Evolutionary conservation across 164 flowering plant species (phyloP).

Genomic region (Tetracentron sinense): DNA sequence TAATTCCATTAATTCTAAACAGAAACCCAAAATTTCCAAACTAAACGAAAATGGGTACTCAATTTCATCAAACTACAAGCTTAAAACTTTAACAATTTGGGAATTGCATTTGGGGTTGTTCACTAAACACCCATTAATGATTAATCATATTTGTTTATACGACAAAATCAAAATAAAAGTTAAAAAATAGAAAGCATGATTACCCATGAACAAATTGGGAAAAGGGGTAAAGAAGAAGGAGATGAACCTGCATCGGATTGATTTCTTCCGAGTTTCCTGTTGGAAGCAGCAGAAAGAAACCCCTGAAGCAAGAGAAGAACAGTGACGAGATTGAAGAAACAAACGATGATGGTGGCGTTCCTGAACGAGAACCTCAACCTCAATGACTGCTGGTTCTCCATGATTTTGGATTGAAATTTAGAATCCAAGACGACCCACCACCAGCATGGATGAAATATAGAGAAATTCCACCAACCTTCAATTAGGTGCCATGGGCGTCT

Average conservation of each 20-base stretch:
- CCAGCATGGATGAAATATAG: background rate
- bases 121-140: too few species aligned
- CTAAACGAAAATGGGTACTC: background rate
- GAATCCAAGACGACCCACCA: background rate
- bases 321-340: slow-evolving; percentile 53
- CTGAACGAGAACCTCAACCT: slow-evolving; percentile 53
- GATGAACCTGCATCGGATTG: slow-evolving; percentile 32
- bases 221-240: slow-evolving; percentile 4
- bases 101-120: background rate
- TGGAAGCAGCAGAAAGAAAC: slow-evolving; percentile 42
- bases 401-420: slow-evolving; percentile 5
- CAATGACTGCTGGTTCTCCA: slow-evolving; percentile 57
- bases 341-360: slow-evolving; percentile 62
- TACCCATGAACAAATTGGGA: background rate
- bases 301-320: slow-evolving; percentile 59
- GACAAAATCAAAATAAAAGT: background rate
- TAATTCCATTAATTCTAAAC: background rate
- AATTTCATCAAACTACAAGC: background rate
- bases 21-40: background rate
- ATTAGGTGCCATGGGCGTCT: too few species aligned
- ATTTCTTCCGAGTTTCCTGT: slow-evolving; percentile 24
- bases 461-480: background rate
- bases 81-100: background rate
- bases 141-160: background rate
- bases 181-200: background rate